These are phyloP conservation scores for Nicotiana tabacum DNA, from an alignment of 257 asterid genomes.

Conservation along the genomic window DNA sequence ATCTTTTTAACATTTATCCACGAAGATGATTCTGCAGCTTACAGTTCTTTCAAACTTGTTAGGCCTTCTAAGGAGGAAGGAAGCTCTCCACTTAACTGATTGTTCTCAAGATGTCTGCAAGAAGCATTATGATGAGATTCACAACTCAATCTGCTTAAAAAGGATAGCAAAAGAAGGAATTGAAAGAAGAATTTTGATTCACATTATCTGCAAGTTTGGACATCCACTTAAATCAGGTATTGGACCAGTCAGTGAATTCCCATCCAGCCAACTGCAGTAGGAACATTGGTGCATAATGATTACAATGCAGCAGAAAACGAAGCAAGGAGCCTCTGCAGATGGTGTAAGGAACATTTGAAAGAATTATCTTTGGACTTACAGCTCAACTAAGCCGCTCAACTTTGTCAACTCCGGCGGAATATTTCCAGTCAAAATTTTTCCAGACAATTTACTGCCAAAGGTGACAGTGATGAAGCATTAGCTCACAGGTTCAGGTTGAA, in stretches of 20 bases:
- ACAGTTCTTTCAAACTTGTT: constrained; percentile 77
- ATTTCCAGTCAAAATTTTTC: constrained; percentile 58
- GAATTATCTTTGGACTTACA: constrained; percentile 45
- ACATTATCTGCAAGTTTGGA: constrained; percentile 72
- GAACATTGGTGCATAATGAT: constrained; percentile 5
- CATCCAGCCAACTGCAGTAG: constrained; percentile 84
- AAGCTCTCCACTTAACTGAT: constrained; percentile 66
- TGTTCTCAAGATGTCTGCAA: constrained; percentile 84
- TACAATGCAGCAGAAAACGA: neutral
- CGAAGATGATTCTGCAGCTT: constrained; percentile 26
- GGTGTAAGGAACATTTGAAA: neutral
- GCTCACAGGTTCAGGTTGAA: neutral
- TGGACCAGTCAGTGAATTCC: constrained; percentile 70
- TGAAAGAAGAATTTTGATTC: constrained; percentile 8
- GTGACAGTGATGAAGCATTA: neutral
- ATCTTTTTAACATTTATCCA: neutral
- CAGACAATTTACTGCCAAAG: constrained; percentile 64
- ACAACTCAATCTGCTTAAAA: neutral
- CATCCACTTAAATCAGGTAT: constrained; percentile 94
- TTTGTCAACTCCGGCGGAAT: constrained; percentile 59
- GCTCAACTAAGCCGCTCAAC: constrained; percentile 54
- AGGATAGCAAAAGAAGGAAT: neutral
- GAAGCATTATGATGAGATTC: constrained; percentile 15
- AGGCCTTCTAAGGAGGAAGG: constrained; percentile 63
- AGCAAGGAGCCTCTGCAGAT: neutral